A percentile compares a stretch with the other conserved stretches of the same genome.
phyloP scores from a whole-genome alignment of 2,329 filamentous ascomycete species.

The Xylariaceae sp. region DNA sequence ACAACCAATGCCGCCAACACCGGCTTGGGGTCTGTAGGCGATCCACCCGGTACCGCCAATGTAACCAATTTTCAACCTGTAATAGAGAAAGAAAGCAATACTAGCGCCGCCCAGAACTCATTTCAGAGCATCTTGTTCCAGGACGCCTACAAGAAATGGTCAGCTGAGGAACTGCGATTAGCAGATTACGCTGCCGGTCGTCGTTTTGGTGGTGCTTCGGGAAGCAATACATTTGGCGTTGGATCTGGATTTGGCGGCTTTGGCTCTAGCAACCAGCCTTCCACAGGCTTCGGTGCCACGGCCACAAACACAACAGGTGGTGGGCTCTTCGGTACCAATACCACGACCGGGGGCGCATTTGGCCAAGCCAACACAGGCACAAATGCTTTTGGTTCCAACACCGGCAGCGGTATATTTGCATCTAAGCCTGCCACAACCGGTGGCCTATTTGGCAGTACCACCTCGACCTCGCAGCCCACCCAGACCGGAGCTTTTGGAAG shows the following conservation, averaged over 20 bases:
- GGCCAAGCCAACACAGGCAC: conserved; percentile 26
- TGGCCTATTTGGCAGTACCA: conserved; percentile 39
- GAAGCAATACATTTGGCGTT: conserved; percentile 79
- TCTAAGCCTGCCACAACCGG: conserved; percentile 33
- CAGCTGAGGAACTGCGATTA: conserved; percentile 76
- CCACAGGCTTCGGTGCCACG: conserved; percentile 29
- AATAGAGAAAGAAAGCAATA: conserved; percentile 65
- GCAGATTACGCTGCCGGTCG: conserved; percentile 87
- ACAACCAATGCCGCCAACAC: conserved; percentile 39
- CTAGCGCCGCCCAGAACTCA: conserved; percentile 51
- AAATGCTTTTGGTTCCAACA: conserved; percentile 30
- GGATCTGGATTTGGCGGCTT: conserved; percentile 50
- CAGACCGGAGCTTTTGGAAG: conserved; percentile 27
- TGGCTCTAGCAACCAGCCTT: conserved; percentile 37
- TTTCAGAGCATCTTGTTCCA: conserved; percentile 80
- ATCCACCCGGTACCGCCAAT: conserved; percentile 64
- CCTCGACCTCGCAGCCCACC: conserved; percentile 24
- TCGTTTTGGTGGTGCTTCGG: conserved; percentile 75
- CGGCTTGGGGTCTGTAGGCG: conserved; percentile 50
- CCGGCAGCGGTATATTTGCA: conserved; percentile 39
- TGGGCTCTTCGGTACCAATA: conserved; percentile 39
- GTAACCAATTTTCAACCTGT: conserved; percentile 64
- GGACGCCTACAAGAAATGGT: conserved; percentile 81
- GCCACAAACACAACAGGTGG: conserved; percentile 37
- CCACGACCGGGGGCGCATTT: conserved; percentile 26